phyloP scores from a whole-genome alignment of 768 basidiomycete species.

The Boletus pseudopeckii region DNA sequence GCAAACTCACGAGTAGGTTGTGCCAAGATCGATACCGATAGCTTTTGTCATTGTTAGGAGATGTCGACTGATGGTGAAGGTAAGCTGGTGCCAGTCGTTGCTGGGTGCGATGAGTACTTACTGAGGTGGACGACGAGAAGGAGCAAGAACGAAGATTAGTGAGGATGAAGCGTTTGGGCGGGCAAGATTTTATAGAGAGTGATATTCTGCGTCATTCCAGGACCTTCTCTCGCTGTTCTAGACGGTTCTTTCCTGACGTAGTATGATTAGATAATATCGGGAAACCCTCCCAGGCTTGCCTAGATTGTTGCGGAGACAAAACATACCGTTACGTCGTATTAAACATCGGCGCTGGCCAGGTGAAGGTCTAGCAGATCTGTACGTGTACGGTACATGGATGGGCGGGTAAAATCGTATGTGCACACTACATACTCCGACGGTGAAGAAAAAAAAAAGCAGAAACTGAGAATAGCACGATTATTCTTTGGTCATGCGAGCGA shows the following conservation, averaged over 20 bases:
- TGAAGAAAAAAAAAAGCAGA: slow-evolving; percentile 3
- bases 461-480: slow-evolving; percentile 13
- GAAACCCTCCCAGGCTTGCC: too few species aligned
- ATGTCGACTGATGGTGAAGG: slow-evolving; percentile 6
- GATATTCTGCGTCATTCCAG: slow-evolving; percentile 32
- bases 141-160: slow-evolving; percentile 10
- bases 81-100: slow-evolving; percentile 2
- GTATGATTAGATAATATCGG: slow-evolving; percentile 29
- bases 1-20: slow-evolving; percentile 80
- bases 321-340: background rate
- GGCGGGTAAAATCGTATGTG: slow-evolving; percentile 23
- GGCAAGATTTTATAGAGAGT: slow-evolving; percentile 28
- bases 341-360: slow-evolving; percentile 12
- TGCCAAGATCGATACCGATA: slow-evolving; percentile 87
- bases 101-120: slow-evolving; percentile 14
- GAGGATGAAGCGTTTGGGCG: background rate
- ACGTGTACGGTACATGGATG: slow-evolving; percentile 24
- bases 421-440: slow-evolving; percentile 25
- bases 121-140: slow-evolving; percentile 10
- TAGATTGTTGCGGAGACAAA: background rate
- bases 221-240: slow-evolving; percentile 33
- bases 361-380: slow-evolving; percentile 27
- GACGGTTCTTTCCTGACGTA: slow-evolving; percentile 33
- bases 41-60: slow-evolving; percentile 59
- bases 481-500: slow-evolving; percentile 16